Base-by-base conservation (phyloP, 805 yeast species). In the Blastobotrys attinorum region DNA sequence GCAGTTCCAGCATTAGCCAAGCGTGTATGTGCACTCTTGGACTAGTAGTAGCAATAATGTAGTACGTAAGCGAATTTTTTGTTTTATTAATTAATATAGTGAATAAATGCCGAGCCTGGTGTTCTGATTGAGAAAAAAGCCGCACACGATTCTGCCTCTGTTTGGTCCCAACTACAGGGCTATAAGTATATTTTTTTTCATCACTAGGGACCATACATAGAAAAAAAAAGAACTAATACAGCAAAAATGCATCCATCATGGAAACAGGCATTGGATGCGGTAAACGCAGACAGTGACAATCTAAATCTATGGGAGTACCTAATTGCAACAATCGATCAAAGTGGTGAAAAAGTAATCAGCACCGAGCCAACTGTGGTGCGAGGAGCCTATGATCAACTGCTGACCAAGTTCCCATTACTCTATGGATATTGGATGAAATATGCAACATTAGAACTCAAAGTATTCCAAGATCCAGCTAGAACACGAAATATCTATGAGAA, bases 401-500 rank as follows among this genome's bases (percentile, higher is more conserved):
- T 69, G 29, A 41, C 31, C 8, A 52, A 51, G 37, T 68, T 59
- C 46, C 73, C 73, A 1, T 45, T 67, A 31, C 48, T 68, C n/a
- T 64, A 58, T 46, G 72, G 69, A 4, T 69, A 65, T 48, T 67
- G 72, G 72, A 60, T 62, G 15, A 54, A 65, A 34, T 65, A 61
- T 44, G 66, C 63, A 21, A 62, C 63, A 34, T 40, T 55, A 3
- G 63, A 43, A 32, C 39, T 17, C 43, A 31, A 8, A 11, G 45
- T 47, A 23, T 48, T 39, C 3, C 58, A 50, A 5, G 59, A 47
- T 3, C 49, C 53, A 5, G 55, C 48, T 21, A 17, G 29, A 3
- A 35, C 39, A 4, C 37, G 49, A 32, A 48, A 39, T 3, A 34
- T 56, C 5, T 65, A 65, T 45, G 68, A 65, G 20, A 47, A 61